Base-by-base conservation (phyloP, 768 basidiomycete species). In the Arthromyces matolae region DNA sequence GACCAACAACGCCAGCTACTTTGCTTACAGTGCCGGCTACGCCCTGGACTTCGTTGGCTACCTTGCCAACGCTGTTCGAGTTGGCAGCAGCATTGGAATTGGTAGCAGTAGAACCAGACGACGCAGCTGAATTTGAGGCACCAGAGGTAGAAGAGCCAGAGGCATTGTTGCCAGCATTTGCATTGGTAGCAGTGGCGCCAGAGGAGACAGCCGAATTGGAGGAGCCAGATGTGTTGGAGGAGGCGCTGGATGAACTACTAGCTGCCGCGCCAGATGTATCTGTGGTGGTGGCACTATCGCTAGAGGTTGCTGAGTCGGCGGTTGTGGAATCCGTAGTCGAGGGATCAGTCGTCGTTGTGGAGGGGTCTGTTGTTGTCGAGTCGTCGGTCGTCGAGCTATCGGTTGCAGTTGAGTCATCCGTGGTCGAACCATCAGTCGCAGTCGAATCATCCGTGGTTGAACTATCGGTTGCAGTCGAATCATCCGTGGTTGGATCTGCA, bases 11-110 rank as follows among this genome's bases (percentile, higher is more conserved):
- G 18, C 43, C 44, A 16, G 44, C 44, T 14, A 45, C 44, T 14
- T 45, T 45, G 10, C 44, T 36, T 3, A 45, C 44, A 13, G 44
- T 45, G 27, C 44, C 44, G 27, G 44, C 44, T 7, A 45, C 35
- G 12, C 19, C 35, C 25, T 37, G 6, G 6, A 41, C 38, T 3
- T 41, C 31, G 3, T 29, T 22, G 12, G 29, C 46, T 10, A 33
- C 22, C 6, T 14, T 12, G 31, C 9, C 13, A 27, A 34, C 32
- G 12, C 28, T 9, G 7, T 25, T 36, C 5, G 35, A 29, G 22
- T 13, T 8, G 20, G 20, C 9, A 5, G n/a, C 3, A 5, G 13
- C 23, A 14, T 14, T 13, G 2, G 20, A 24, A 5, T 6, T 18
- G 16, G 35, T 14, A 7, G 31, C 7, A 18, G 7, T 5, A 7